Evolutionary conservation across 2,329 filamentous ascomycete species (phyloP).

Genomic region (Alternaria viburni): DNA sequence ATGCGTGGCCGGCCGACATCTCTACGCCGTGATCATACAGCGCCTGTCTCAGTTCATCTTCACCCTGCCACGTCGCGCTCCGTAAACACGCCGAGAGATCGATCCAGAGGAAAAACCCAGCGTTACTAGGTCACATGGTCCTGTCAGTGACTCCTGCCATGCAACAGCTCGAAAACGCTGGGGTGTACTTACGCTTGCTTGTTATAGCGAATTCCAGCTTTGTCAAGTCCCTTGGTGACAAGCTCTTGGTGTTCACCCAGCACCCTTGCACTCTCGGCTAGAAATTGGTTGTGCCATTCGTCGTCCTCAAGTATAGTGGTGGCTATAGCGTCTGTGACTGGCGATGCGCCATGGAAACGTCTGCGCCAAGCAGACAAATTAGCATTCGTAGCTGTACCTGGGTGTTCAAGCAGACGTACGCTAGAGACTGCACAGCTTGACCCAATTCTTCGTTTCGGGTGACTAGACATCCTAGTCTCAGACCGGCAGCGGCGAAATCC

Average conservation of each 20-base stretch:
- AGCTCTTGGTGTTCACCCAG: not conserved
- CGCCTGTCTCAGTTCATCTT: constrained; percentile 35
- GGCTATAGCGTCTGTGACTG: constrained; percentile 22
- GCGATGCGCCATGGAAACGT: constrained; percentile 38
- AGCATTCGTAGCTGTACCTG: not conserved
- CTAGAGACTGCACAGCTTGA: constrained; percentile 35
- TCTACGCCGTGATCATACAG: constrained; percentile 24
- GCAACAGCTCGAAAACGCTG: not conserved
- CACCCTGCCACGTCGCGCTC: constrained; percentile 4
- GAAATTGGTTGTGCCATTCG: constrained; percentile 14
- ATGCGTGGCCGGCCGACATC: constrained; percentile 34
- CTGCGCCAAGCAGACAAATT: not conserved
- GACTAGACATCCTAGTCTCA: constrained; percentile 27
- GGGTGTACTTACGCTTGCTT: constrained; percentile 1
- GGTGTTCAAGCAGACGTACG: constrained; percentile 9
- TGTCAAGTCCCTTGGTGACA: not conserved
- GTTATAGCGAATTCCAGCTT: constrained; percentile 1
- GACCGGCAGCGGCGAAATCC: constrained; percentile 63
- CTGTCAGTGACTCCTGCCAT: not conserved
- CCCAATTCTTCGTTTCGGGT: constrained; percentile 23
- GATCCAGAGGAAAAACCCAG: constrained; percentile 64
- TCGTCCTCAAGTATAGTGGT: constrained; percentile 28
- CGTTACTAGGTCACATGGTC: constrained; percentile 50
- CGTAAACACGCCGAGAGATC: constrained; percentile 48
- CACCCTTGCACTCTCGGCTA: not conserved